Evolutionary conservation across 2,329 filamentous ascomycete species (phyloP).

Genomic region (Ceratocystis colombiana): DNA sequence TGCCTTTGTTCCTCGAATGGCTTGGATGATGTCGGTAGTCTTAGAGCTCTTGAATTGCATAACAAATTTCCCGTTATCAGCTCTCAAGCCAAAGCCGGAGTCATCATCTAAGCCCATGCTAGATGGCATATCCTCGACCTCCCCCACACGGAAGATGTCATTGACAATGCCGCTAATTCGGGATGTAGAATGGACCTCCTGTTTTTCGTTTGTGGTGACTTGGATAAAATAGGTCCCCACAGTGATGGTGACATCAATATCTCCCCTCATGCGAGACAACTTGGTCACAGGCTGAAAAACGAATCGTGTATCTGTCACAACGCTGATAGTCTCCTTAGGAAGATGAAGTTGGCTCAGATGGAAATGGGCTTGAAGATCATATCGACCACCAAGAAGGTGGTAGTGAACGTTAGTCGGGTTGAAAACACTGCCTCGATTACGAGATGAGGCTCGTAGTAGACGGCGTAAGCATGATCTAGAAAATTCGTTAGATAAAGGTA

Average conservation of each 20-base stretch:
- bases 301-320: constrained; percentile 55
- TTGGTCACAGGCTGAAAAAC: constrained; percentile 56
- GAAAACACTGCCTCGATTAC: constrained; percentile 50
- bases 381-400: constrained; percentile 53
- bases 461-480: constrained; percentile 53
- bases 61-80: constrained; percentile 58
- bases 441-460: constrained; percentile 50
- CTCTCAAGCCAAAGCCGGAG: constrained; percentile 55
- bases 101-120: constrained; percentile 57
- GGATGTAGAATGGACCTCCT: constrained; percentile 54
- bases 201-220: constrained; percentile 57
- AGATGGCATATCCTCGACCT: constrained; percentile 57
- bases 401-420: constrained; percentile 57
- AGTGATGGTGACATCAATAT: constrained; percentile 58
- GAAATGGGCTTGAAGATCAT: constrained; percentile 57
- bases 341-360: constrained; percentile 56
- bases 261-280: constrained; percentile 59
- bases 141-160: constrained; percentile 57
- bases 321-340: constrained; percentile 59
- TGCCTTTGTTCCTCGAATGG: constrained; percentile 52
- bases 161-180: constrained; percentile 55
- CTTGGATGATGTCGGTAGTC: constrained; percentile 53
- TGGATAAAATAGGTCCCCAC: constrained; percentile 61
- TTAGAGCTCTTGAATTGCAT: constrained; percentile 62
- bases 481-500: neutral